Conservation (phyloP, 441 rosid species). For the Erodium texanum region DNA sequence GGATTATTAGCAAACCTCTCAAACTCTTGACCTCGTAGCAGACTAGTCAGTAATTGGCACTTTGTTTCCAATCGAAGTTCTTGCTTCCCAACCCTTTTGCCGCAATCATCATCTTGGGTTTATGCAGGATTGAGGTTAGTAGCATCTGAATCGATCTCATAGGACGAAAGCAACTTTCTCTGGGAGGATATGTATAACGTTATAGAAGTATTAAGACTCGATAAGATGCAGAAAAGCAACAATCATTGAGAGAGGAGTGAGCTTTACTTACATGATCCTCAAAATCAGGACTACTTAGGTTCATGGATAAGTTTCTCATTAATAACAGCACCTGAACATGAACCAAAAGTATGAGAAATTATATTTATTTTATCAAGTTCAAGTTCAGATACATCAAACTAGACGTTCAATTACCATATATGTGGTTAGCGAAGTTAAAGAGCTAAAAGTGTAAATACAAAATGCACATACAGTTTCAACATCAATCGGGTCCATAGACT, state of each 20-base stretch:
- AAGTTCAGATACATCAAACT: background rate
- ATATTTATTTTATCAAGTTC: background rate
- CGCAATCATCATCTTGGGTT: background rate
- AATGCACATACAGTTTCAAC: constrained; percentile 63
- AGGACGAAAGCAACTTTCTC: constrained; percentile 74
- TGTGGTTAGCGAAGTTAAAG: background rate
- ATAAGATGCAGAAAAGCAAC: background rate
- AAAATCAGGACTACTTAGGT: constrained; percentile 72
- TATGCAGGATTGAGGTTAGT: constrained; percentile 22
- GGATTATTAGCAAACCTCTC: constrained; percentile 11
- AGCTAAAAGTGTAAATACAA: background rate
- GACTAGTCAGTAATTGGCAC: background rate
- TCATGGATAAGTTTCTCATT: constrained; percentile 83
- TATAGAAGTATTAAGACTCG: background rate
- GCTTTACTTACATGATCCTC: constrained; percentile 65
- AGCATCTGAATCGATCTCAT: constrained; percentile 42
- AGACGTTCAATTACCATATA: background rate
- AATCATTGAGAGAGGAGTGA: background rate
- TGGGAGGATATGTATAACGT: constrained; percentile 26
- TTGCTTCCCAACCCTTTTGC: no score
- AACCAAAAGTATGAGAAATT: constrained; percentile 11
- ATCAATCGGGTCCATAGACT: constrained; percentile 86
- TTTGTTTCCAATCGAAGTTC: background rate
- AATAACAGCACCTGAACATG: constrained; percentile 56
- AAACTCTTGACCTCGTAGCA: constrained; percentile 4